phyloP scores from a whole-genome alignment of 495 filamentous ascomycete species.

The Annulohypoxylon stygium region DNA sequence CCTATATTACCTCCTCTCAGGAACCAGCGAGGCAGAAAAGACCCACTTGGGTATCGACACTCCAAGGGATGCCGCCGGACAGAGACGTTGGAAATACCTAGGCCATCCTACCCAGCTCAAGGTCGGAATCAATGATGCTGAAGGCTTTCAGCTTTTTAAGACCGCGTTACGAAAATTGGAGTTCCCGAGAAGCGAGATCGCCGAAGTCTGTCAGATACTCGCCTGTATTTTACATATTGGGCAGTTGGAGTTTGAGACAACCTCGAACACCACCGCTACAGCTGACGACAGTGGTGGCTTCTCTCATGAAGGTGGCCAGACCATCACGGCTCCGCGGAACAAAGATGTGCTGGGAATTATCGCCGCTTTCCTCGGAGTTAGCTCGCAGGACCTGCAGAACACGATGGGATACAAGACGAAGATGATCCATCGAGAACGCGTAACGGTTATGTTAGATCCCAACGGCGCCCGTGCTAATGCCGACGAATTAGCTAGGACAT shows the following conservation, averaged over 20 bases:
- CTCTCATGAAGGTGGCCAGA: conserved; percentile 93
- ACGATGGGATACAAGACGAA: conserved; percentile 95
- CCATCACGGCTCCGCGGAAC: conserved; percentile 87
- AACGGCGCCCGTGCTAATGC: conserved; percentile 89
- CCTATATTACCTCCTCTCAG: conserved; percentile 93
- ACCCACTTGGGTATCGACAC: conserved; percentile 86
- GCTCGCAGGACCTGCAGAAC: conserved; percentile 81
- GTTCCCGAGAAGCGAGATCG: conserved; percentile 92
- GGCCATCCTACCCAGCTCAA: conserved; percentile 97
- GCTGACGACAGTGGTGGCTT: conserved; percentile 96
- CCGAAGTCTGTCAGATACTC: conserved; percentile 94
- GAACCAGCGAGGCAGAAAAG: conserved; percentile 92
- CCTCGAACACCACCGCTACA: conserved; percentile 78
- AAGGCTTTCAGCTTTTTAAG: conserved; percentile 98
- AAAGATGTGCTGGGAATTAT: conserved; percentile 88
- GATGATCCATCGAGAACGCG: conserved; percentile 92
- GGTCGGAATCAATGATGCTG: conserved; percentile 93
- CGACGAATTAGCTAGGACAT: conserved; percentile 90
- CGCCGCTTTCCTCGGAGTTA: conserved; percentile 91
- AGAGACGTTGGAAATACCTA: conserved; percentile 93
- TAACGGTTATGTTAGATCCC: conserved; percentile 97
- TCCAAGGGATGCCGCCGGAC: conserved; percentile 61
- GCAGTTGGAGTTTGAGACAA: conserved; percentile 89
- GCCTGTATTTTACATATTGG: conserved; percentile 94
- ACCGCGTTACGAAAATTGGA: conserved; percentile 93